Evolutionary conservation across 2,329 filamentous ascomycete genomes (phyloP).

Genomic region (Venturia asperata): DNA sequence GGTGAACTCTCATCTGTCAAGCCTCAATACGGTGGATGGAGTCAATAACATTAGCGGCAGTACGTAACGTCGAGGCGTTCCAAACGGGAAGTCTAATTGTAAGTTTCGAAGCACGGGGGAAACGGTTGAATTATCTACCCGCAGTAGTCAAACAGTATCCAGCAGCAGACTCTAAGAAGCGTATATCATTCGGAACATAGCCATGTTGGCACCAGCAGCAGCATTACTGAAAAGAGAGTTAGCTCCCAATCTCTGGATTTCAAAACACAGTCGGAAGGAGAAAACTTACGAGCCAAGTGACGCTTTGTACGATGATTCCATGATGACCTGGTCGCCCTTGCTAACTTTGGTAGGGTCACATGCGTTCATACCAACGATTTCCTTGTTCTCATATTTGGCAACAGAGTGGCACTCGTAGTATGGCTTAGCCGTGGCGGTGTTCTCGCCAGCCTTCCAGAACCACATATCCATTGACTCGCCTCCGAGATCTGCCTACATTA

Average conservation of each 20-base stretch:
- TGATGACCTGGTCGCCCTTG: slow-evolving; percentile 3
- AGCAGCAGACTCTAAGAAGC: not conserved
- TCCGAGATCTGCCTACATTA: not conserved
- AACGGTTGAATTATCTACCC: not conserved
- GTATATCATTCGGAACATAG: slow-evolving; percentile 11
- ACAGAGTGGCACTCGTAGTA: not conserved
- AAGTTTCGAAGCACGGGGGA: too few species aligned
- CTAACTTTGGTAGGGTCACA: not conserved
- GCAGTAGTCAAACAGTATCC: not conserved
- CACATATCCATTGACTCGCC: slow-evolving; percentile 2
- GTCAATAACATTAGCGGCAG: too few species aligned
- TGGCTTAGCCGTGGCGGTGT: not conserved
- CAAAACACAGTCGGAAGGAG: too few species aligned
- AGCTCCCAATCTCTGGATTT: too few species aligned
- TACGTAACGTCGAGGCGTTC: too few species aligned
- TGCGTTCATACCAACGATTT: not conserved
- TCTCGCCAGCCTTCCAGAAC: not conserved
- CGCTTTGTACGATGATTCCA: not conserved
- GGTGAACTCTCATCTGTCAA: too few species aligned
- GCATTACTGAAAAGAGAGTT: not conserved
- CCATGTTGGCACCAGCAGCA: not conserved
- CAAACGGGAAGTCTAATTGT: too few species aligned
- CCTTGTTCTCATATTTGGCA: not conserved
- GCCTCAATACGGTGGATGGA: too few species aligned
- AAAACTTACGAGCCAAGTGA: not conserved